Conservation (phyloP, 1,284 basidiomycete genomes). For the Ustilago crameri region DNA sequence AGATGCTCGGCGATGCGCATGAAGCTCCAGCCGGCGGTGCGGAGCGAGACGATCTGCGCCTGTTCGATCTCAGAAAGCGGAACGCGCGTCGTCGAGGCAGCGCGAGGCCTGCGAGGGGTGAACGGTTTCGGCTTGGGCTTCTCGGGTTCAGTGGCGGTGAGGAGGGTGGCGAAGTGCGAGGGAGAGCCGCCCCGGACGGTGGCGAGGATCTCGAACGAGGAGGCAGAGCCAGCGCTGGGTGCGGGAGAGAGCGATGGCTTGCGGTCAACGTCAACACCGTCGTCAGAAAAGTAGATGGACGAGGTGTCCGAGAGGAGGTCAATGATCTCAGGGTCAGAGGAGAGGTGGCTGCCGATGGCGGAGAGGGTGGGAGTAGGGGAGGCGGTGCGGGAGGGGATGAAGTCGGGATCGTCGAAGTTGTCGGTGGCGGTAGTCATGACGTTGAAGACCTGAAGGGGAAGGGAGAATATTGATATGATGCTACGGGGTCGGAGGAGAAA, state of each 20-base stretch:
- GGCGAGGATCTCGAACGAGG: background rate
- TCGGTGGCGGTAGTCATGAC: no score
- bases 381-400: background rate
- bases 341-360: background rate
- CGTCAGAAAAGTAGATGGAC: background rate
- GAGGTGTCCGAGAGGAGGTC: constrained; percentile 5
- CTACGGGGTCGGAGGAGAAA: no score
- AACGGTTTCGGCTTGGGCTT: background rate
- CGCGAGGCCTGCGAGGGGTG: background rate
- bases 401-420: no score
- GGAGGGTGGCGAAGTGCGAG: background rate
- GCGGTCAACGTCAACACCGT: background rate
- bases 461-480: no score
- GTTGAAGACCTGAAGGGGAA: background rate
- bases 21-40: constrained; percentile 6
- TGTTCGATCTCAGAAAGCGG: constrained; percentile 8
- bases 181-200: background rate
- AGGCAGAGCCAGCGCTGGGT: background rate
- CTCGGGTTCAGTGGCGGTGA: background rate
- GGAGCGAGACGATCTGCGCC: constrained; percentile 15
- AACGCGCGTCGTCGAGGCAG: background rate
- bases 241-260: background rate
- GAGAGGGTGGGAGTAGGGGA: background rate
- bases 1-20: constrained; percentile 10
- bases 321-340: constrained; percentile 6